phyloP scores from a whole-genome alignment of 2,329 filamentous ascomycete genomes.

The Xylariaceae sp. region DNA sequence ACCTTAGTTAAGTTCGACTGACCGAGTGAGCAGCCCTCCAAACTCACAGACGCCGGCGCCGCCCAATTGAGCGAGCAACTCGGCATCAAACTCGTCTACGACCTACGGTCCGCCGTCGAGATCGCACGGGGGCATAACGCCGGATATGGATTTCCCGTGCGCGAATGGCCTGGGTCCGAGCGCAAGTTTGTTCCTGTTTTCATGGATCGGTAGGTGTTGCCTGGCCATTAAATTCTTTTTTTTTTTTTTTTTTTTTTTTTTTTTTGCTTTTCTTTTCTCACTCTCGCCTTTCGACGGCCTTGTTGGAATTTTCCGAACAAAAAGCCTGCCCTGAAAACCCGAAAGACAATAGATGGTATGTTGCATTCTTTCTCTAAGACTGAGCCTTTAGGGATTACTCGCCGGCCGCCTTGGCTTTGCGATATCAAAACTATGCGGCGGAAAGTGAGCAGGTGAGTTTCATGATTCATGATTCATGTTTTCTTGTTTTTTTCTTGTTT shows the following conservation, averaged over 20 bases:
- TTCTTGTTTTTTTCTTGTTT: not conserved
- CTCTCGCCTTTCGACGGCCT: no score
- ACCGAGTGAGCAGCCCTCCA: constrained; percentile 39
- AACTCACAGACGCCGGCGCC: constrained; percentile 49
- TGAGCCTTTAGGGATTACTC: constrained; percentile 39
- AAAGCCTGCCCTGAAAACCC: no score
- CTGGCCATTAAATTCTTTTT: not conserved
- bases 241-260: no score
- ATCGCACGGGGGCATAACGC: constrained; percentile 40
- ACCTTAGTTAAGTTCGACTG: no score
- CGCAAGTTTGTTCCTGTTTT: constrained; percentile 58
- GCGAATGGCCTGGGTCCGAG: constrained; percentile 46
- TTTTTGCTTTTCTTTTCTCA: no score
- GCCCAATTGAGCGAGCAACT: constrained; percentile 44
- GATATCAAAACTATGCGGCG: constrained; percentile 50
- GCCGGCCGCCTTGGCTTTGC: constrained; percentile 50
- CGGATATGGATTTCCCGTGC: constrained; percentile 32
- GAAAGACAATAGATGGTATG: not conserved
- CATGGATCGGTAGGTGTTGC: constrained; percentile 32
- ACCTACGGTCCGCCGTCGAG: constrained; percentile 40
- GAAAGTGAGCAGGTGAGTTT: constrained; percentile 24
- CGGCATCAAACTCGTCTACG: constrained; percentile 47
- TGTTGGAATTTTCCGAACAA: no score
- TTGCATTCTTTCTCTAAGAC: not conserved
- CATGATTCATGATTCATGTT: not conserved